Percentiles rank a stretch among this genome's conserved stretches.
These are phyloP conservation scores for Auxenochlorella protothecoides DNA, from an alignment of 139 green algal genomes.

Conservation along the genomic window DNA sequence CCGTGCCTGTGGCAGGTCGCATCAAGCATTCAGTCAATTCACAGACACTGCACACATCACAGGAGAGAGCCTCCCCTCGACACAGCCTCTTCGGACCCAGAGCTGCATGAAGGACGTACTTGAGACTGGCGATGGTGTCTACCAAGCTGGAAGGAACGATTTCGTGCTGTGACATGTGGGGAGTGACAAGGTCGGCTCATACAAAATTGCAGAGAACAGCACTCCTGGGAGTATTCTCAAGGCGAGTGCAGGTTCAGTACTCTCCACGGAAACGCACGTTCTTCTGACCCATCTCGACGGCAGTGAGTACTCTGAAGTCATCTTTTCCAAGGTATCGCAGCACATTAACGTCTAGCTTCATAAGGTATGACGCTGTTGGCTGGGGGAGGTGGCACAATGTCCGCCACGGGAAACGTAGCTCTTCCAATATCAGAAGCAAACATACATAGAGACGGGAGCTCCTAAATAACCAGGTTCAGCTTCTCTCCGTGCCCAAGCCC, in stretches of 20 bases:
- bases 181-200: no score
- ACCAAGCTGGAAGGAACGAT: conserved; percentile 85
- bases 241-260: no score
- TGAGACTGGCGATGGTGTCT: conserved; percentile 85
- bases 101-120: conserved; percentile 27
- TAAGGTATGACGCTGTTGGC: conserved; percentile 17
- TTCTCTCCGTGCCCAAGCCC: no score
- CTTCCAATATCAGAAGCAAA: no score
- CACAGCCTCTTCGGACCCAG: neutral
- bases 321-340: conserved; percentile 91
- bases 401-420: no score
- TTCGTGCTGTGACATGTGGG: conserved; percentile 66
- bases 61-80: neutral
- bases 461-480: no score
- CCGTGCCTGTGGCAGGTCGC: conserved; percentile 50
- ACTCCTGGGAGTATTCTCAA: no score
- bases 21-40: no score
- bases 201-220: no score
- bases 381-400: no score
- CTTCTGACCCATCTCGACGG: conserved; percentile 95
- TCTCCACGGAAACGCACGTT: conserved; percentile 55
- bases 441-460: no score
- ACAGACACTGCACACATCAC: neutral
- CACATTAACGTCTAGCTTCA: conserved; percentile 97
- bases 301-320: conserved; percentile 88